These are phyloP conservation scores for Phaeosphaeria sp. DNA, from an alignment of 2,329 filamentous ascomycete genomes.

Conservation along the genomic window DNA sequence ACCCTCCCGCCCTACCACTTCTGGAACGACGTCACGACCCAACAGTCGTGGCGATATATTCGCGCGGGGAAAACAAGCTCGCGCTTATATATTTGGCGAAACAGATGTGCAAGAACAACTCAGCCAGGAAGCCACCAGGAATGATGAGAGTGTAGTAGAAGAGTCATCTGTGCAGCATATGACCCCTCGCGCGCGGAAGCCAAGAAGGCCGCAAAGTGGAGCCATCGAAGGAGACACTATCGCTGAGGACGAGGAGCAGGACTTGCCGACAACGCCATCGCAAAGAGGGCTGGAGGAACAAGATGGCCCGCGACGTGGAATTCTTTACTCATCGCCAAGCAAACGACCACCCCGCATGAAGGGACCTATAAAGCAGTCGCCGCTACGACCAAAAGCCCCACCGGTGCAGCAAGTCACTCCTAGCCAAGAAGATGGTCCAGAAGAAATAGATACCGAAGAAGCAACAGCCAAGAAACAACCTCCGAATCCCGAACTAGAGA, in stretches of 20 bases:
- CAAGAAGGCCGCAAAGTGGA: not conserved
- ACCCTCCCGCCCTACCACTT: constrained; percentile 21
- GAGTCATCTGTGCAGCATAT: constrained; percentile 5
- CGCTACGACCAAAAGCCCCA: constrained; percentile 18
- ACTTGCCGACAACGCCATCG: constrained; percentile 30
- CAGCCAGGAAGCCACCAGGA: not conserved
- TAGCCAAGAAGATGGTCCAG: constrained; percentile 15
- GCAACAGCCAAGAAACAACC: constrained; percentile 10
- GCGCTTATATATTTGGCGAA: constrained; percentile 25
- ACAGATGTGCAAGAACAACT: constrained; percentile 5
- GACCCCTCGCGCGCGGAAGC: constrained; percentile 16
- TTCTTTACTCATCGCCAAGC: constrained; percentile 41
- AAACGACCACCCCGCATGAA: constrained; percentile 34
- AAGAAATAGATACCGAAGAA: constrained; percentile 3
- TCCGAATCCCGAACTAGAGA: constrained; percentile 33
- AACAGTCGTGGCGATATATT: constrained; percentile 18
- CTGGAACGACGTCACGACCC: constrained; percentile 13
- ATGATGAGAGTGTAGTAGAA: constrained; percentile 2
- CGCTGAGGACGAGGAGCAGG: constrained; percentile 20
- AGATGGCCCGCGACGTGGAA: constrained; percentile 29
- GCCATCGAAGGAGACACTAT: not conserved
- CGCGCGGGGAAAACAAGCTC: constrained; percentile 28
- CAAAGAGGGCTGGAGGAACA: constrained; percentile 16
- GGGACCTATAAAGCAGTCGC: constrained; percentile 19
- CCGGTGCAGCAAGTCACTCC: constrained; percentile 19